phyloP scores from a whole-genome alignment of 2,329 filamentous ascomycete genomes.

The Paracorniculantispora psalliotae region DNA sequence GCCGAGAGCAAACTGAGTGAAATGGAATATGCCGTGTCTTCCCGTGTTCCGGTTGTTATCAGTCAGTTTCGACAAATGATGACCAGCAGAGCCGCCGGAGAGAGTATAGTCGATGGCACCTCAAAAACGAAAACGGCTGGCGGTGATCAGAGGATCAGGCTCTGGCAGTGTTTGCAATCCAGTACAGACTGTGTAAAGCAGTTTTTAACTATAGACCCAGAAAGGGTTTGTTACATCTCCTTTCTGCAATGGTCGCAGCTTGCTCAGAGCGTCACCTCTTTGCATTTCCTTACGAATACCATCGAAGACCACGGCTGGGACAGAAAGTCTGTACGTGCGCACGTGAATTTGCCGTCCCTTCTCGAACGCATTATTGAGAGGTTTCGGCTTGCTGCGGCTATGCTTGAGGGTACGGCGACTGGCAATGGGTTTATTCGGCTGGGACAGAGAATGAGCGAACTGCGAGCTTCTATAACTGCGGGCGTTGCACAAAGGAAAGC shows the following conservation, averaged over 20 bases:
- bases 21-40: background rate
- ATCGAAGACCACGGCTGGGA: background rate
- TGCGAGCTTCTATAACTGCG: background rate
- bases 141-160: background rate
- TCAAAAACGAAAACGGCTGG: background rate
- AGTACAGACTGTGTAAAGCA: background rate
- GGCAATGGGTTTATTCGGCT: background rate
- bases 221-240: background rate
- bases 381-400: background rate
- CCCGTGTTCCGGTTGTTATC: background rate
- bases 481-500: background rate
- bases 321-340: background rate
- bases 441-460: background rate
- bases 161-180: background rate
- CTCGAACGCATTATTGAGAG: background rate
- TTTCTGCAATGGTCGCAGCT: slow-evolving; percentile 3
- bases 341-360: background rate
- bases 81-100: background rate
- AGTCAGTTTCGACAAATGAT: background rate
- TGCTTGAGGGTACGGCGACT: background rate
- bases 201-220: background rate
- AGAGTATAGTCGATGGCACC: background rate
- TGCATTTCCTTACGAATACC: background rate
- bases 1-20: background rate
- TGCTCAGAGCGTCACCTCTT: background rate